Base-by-base conservation (phyloP, 116 monocot genomes). In the Posidonia oceanica region DNA sequence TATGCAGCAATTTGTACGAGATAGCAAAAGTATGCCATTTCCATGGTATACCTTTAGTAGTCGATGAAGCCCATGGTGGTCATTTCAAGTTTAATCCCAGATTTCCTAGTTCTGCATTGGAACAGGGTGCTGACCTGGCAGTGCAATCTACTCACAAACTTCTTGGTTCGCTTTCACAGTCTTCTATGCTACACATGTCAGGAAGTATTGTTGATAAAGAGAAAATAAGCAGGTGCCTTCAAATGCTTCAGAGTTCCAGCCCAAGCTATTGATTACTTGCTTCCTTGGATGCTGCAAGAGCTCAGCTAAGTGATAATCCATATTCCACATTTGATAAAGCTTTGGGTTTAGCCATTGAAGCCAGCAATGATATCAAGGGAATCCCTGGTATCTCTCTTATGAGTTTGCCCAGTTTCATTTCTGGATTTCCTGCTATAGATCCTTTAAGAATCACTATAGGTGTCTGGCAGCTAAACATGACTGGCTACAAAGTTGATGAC, bases 121-220 rank as follows among this genome's bases (percentile, higher is more conserved):
- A 87, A 64, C 89, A 87, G 76, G 89, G 93, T 53, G 93, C 87
- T 5, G 89, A 94, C 61, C 22, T 94, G 17, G 77, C 74, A 39
- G 93, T 89, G 17, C 93, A 94, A 72, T 94, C 93, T 17, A 94
- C 89, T 2, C 89, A 94, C 67, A 89, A 94, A 67, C 87, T 94
- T 52, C 74, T 94, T 20, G 77, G 72, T 53, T 94, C 93, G 22
- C 78, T 93, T 7, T 85, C 89, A 8, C 93, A 94, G 68, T 94
- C 93, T 4, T 94, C 93, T 5, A 94, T 94, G 93, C 67, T 94
- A 6, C 93, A 89, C 51, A 54, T 72, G 56, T 68, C 71, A 21
- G 89, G 89, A 39, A 48, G 65, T 60, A 67, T 94, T 21, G 69
- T 94, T 4, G 93, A 94, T 39, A 72, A 44, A 20, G 85, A 86